phyloP scores from a whole-genome alignment of 768 basidiomycete species.

The Dentipellis sp. region DNA sequence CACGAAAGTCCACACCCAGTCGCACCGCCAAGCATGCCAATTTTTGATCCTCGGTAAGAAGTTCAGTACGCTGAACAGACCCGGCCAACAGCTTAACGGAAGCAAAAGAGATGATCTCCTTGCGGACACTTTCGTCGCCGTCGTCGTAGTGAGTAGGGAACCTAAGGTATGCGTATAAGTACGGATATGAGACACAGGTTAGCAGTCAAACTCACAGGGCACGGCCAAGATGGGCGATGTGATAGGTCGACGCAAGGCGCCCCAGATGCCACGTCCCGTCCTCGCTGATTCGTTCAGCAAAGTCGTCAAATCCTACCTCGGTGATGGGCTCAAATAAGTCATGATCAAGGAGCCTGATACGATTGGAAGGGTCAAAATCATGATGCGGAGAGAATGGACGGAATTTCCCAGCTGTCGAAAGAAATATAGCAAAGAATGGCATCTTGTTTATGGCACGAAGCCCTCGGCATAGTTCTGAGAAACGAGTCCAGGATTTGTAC shows the following conservation, averaged over 20 bases:
- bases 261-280: slow-evolving; percentile 9
- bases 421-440: slow-evolving; percentile 17
- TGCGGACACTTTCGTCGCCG: neutral
- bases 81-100: slow-evolving; percentile 1
- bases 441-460: slow-evolving; percentile 3
- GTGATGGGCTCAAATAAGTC: slow-evolving; percentile 11
- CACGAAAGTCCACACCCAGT: slow-evolving; percentile 22
- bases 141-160: slow-evolving; percentile 6
- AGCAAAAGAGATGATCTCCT: slow-evolving; percentile 9
- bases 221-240: slow-evolving; percentile 17
- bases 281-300: slow-evolving; percentile 9
- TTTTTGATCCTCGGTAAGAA: neutral
- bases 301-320: slow-evolving; percentile 19
- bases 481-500: neutral
- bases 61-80: neutral
- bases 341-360: slow-evolving; percentile 5
- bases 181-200: neutral
- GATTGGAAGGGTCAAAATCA: slow-evolving; percentile 2
- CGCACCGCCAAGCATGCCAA: slow-evolving; percentile 14
- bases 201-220: slow-evolving; percentile 16
- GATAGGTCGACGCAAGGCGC: slow-evolving; percentile 10
- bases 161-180: slow-evolving; percentile 8
- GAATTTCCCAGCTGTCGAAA: slow-evolving; percentile 18
- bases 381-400: slow-evolving; percentile 3
- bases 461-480: slow-evolving; percentile 9